A percentile compares a stretch with the other conserved stretches of the same genome.
Conservation (phyloP, 192 early-diverging fungal species). For the Coemansia sp. region DNA sequence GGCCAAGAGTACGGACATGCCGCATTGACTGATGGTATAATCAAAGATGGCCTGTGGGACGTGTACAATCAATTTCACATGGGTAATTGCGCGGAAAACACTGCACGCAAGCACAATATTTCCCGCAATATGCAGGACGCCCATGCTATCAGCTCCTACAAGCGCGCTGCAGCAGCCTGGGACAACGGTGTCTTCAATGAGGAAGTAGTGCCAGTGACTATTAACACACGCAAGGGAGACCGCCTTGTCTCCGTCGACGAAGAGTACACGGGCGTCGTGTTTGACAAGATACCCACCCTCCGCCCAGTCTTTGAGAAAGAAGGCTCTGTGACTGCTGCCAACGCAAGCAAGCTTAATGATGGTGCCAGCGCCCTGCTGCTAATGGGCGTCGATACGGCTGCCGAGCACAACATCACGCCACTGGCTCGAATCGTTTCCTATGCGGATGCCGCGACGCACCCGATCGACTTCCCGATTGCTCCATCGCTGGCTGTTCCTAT, state of each 20-base stretch:
- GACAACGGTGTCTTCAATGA: constrained; percentile 73
- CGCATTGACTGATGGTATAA: constrained; percentile 76
- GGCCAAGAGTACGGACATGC: constrained; percentile 78
- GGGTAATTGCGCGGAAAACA: constrained; percentile 80
- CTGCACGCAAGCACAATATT: constrained; percentile 83
- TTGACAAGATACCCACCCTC: constrained; percentile 80
- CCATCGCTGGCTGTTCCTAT: constrained; percentile 90
- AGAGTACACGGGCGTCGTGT: constrained; percentile 91
- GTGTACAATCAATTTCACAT: constrained; percentile 89
- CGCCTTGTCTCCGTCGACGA: constrained; percentile 79
- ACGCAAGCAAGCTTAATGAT: constrained; percentile 93
- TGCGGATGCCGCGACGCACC: constrained; percentile 86
- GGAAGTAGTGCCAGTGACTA: constrained; percentile 82
- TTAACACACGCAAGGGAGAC: constrained; percentile 84
- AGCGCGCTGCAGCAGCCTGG: constrained; percentile 86
- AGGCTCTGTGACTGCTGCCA: constrained; percentile 94
- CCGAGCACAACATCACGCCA: constrained; percentile 76
- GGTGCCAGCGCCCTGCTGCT: constrained; percentile 92
- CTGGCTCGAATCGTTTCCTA: constrained; percentile 84
- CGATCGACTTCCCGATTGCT: constrained; percentile 94
- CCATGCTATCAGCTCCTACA: constrained; percentile 85
- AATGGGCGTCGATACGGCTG: constrained; percentile 72
- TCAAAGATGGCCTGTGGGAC: constrained; percentile 97
- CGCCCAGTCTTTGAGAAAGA: constrained; percentile 84
- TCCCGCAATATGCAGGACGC: constrained; percentile 88